Percentiles rank a stretch among this genome's conserved stretches.
Conservation (phyloP, 805 yeast genomes). For the Ogataea nonfermentans region DNA sequence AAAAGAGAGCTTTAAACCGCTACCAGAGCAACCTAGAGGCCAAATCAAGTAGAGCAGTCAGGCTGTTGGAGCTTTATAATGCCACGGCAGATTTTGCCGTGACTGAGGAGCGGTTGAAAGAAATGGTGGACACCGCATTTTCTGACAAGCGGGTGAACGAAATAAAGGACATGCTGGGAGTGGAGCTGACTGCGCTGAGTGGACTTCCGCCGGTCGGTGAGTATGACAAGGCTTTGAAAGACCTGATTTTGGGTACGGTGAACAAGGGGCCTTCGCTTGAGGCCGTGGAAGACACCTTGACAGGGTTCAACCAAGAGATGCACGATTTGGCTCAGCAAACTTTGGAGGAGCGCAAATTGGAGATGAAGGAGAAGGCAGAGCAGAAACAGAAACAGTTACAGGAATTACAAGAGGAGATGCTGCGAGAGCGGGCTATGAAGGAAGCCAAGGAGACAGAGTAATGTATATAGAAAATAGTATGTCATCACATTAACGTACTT, state of each 20-base stretch:
- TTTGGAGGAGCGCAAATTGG: constrained; percentile 22
- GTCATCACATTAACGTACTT: background rate
- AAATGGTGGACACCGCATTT: constrained; percentile 58
- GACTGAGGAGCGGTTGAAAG: constrained; percentile 62
- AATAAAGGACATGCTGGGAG: constrained; percentile 17
- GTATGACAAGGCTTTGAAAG: constrained; percentile 29
- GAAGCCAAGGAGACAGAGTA: background rate
- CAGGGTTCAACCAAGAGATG: constrained; percentile 28
- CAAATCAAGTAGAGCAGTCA: constrained; percentile 51
- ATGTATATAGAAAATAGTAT: background rate
- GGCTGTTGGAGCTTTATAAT: constrained; percentile 69
- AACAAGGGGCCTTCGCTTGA: constrained; percentile 34
- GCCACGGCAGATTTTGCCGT: constrained; percentile 67
- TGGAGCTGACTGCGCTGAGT: constrained; percentile 23
- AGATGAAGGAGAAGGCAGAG: constrained; percentile 24
- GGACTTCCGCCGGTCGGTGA: constrained; percentile 21
- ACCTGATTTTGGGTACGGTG: constrained; percentile 31
- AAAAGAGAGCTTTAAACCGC: constrained; percentile 70
- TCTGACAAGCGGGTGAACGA: constrained; percentile 35
- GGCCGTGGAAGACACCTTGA: constrained; percentile 31
- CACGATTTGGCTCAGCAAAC: constrained; percentile 25
- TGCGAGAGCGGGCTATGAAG: constrained; percentile 15
- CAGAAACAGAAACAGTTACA: constrained; percentile 25
- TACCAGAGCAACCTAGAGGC: constrained; percentile 49
- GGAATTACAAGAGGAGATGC: constrained; percentile 24